These are phyloP conservation scores for Beauveria australis DNA, from an alignment of 2,329 filamentous ascomycete species.

Conservation along the genomic window DNA sequence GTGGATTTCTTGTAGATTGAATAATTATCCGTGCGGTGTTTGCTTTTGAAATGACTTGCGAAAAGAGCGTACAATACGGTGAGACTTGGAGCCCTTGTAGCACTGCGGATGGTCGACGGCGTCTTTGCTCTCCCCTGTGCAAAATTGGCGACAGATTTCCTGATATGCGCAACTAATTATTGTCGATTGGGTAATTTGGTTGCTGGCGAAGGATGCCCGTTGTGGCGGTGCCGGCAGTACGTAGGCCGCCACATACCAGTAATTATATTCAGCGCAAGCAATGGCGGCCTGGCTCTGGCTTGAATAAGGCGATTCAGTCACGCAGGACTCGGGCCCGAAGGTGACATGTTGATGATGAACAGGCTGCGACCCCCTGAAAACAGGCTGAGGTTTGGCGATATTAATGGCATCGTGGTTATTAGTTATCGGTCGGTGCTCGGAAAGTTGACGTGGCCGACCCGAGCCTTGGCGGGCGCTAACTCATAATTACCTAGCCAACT, in stretches of 20 bases:
- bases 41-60: not conserved
- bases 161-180: not conserved
- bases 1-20: conserved; percentile 35
- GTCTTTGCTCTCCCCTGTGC: conserved; percentile 86
- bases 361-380: too few relatives aligned
- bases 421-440: not conserved
- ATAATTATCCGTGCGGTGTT: not conserved
- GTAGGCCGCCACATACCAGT: not conserved
- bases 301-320: not conserved
- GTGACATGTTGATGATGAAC: not conserved
- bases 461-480: not conserved
- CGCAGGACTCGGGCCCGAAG: too few relatives aligned
- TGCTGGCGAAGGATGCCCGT: not conserved
- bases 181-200: too few relatives aligned
- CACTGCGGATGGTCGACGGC: conserved; percentile 70
- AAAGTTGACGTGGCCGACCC: not conserved
- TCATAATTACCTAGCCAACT: too few relatives aligned
- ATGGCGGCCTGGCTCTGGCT: not conserved
- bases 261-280: not conserved
- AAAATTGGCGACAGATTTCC: conserved; percentile 90
- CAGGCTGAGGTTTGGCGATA: not conserved
- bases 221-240: not conserved
- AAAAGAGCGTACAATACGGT: not conserved
- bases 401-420: not conserved
- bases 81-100: conserved; percentile 52